Base-by-base conservation (phyloP, 345 rosid species). In the Balakata baccata region DNA sequence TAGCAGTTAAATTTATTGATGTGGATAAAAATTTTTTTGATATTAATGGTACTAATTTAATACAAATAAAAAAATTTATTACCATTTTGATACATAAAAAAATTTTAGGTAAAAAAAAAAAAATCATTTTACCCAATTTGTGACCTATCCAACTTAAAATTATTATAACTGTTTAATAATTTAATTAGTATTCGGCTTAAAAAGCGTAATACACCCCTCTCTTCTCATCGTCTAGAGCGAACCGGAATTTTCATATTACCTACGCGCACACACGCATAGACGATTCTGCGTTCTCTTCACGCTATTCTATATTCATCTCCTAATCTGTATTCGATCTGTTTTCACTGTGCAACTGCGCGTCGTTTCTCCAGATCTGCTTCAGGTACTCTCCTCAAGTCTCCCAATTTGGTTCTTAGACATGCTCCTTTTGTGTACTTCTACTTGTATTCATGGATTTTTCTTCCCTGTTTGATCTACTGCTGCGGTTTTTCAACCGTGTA, bases 331-430 rank as follows among this genome's bases (percentile, higher is more conserved):
- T 74, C 53, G 74, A 45, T 29, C 54, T 43, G 9, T 46, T 23
- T 57, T 65, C 25, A 29, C 51, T 47, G 3, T 47, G 3, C 29
- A 38, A 11, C 64, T 34, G 10, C 23, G 51, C 66, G 6, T 13
- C 56, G 20, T n/a, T 37, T 56, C 23, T 76, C 57, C 52, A 76
- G 79, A 76, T 76, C 79, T 76, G 66, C 12, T 54, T 34, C 29
- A 71, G 64, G 70, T 70, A 64, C 65, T 49, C 66, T 57, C 18
- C 38, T 25, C n/a, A 7, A 29, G 58, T 69, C 43, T 68, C 66
- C 34, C 23, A 56, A 37, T 74, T 54, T 37, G 4, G 4, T 66
- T 45, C 38, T 3, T 59, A 13, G 5, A 10, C 3, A 34, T 25
- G 1, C 17, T 59, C 17, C 12, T 59, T 59, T 29, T 29, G 6